Conservation (phyloP, 2,329 filamentous ascomycete genomes). For the Aspergillus pseudonomiae region DNA sequence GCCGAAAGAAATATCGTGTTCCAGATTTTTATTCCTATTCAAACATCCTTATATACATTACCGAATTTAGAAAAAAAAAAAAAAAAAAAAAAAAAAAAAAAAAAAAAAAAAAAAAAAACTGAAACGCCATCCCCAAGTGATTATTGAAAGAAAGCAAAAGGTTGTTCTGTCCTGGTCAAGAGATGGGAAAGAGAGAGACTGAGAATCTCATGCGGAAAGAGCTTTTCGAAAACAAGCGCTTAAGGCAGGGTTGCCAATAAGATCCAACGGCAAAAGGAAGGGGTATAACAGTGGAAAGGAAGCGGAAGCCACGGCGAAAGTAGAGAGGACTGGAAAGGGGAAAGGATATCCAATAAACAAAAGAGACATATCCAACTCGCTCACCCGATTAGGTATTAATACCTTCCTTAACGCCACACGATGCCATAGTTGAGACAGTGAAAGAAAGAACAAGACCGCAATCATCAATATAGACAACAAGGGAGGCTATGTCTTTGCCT, state of each 20-base stretch:
- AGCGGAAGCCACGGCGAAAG: slow-evolving; percentile 12
- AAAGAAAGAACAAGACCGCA: slow-evolving; percentile 10
- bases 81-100: slow-evolving; percentile 2
- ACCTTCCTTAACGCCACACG: slow-evolving; percentile 22
- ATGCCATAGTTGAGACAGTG: slow-evolving; percentile 20
- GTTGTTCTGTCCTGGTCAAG: slow-evolving; percentile 4
- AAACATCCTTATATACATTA: slow-evolving; percentile 12
- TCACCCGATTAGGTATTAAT: slow-evolving; percentile 10
- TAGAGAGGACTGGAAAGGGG: slow-evolving; percentile 9
- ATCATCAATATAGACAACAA: slow-evolving; percentile 12
- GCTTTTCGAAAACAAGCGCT: slow-evolving; percentile 7
- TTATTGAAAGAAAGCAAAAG: slow-evolving; percentile 1
- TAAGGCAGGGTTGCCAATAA: not conserved
- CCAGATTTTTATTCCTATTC: slow-evolving; percentile 10
- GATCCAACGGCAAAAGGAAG: slow-evolving; percentile 11
- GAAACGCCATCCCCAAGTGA: slow-evolving; percentile 1
- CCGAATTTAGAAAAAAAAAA: not conserved
- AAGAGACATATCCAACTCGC: slow-evolving; percentile 15
- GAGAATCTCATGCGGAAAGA: slow-evolving; percentile 7
- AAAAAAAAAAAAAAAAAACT: slow-evolving; percentile 2
- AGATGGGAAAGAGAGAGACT: slow-evolving; percentile 8
- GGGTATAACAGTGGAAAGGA: slow-evolving; percentile 20
- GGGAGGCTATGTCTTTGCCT: slow-evolving; percentile 39
- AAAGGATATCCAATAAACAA: slow-evolving; percentile 11
- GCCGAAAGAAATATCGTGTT: not conserved